Evolutionary conservation across 1,139 yeast species (phyloP).

Genomic region (Candida tetrigidarum): DNA sequence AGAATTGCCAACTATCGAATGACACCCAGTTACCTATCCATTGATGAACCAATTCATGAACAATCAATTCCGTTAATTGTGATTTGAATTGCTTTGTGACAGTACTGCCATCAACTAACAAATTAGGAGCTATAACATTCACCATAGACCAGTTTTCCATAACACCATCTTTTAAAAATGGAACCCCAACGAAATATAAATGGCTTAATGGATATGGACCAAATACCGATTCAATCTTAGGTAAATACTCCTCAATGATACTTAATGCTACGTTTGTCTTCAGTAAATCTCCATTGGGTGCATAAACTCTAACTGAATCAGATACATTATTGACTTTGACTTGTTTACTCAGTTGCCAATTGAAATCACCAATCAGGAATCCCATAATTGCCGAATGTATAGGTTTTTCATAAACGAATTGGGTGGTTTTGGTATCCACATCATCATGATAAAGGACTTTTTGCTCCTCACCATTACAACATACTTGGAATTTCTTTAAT

Average conservation of each 20-base stretch:
- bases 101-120: conserved; percentile 39
- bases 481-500: conserved; percentile 46
- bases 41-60: conserved; percentile 77
- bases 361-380: conserved; percentile 68
- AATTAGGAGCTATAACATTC: conserved; percentile 54
- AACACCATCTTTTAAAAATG: conserved; percentile 74
- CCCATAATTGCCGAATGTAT: conserved; percentile 68
- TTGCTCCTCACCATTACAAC: conserved; percentile 49
- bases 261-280: conserved; percentile 50
- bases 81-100: conserved; percentile 20
- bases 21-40: conserved; percentile 74
- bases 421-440: conserved; percentile 31
- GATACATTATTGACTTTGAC: conserved; percentile 35
- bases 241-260: conserved; percentile 49
- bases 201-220: conserved; percentile 59
- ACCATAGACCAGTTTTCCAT: conserved; percentile 81
- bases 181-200: conserved; percentile 67
- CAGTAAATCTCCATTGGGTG: conserved; percentile 56
- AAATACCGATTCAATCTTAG: conserved; percentile 47
- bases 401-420: conserved; percentile 56
- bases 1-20: conserved; percentile 65
- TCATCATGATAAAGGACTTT: conserved; percentile 21
- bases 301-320: conserved; percentile 51
- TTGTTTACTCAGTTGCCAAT: conserved; percentile 25
- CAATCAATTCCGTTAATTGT: conserved; percentile 56